Base-by-base conservation (phyloP, 2,329 filamentous ascomycete genomes). In the Nemania sp. region DNA sequence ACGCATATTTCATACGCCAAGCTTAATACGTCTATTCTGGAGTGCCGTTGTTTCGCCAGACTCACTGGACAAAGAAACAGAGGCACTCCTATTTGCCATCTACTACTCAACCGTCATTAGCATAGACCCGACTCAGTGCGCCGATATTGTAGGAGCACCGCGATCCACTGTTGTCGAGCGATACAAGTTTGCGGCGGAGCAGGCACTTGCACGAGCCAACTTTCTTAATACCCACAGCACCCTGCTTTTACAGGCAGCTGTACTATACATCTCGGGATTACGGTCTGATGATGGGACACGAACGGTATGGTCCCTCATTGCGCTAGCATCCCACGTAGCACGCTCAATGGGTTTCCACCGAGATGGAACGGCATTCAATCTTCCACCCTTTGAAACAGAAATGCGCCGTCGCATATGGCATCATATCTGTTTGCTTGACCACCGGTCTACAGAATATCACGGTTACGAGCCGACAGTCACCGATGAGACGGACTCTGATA, bases 131-230 rank as follows among this genome's bases (percentile, higher is more conserved):
- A 77, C 83, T 22, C 83, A 89, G 53, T 87, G 85, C 72, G 68
- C 80, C 29, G 71, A 76, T 15, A 76, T 79, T 24, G 80, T 89
- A 43, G 85, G 86, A 11, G 84, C 88, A 76, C 83, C 86, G 35
- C 84, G 87, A 62, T 72, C 79, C 6, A 71, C 79, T 1, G 75
- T 86, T 6, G 79, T 89, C 27, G 80, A 80, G 53, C 84, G 84
- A 56, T 91, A 90, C 75, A 86, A 89, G 8, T 89, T 90, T 73
- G 89, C 84, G 1, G 79, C 88, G 2, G 89, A 91, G 73, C 89
- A 91, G 74, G 87, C 87, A 1, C 79, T 92, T 52, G 86, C 89
- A 3, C 83, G 87, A 57, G 89, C 89, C 7, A 87, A 89, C 69
- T 85, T 92, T 58, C 75, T 92, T 1, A 87, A 85, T 64, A 89